Conservation (phyloP, 805 yeast species). For the Jamesozyma spencerorum region DNA sequence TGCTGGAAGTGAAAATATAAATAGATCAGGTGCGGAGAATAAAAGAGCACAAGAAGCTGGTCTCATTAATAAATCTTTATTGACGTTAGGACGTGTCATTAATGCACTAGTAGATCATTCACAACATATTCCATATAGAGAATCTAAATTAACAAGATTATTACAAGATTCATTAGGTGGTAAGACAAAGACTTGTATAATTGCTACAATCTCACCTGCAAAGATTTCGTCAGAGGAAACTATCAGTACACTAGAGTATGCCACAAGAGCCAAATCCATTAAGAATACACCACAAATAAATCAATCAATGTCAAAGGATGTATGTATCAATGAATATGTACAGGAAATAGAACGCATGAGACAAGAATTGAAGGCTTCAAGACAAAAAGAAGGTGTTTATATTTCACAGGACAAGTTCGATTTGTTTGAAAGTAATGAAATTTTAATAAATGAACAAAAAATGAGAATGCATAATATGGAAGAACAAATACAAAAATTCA, state of each 20-base stretch:
- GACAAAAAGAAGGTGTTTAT: conserved; percentile 59
- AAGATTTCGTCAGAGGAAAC: conserved; percentile 65
- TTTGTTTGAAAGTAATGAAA: conserved; percentile 38
- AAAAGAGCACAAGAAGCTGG: conserved; percentile 90
- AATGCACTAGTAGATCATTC: conserved; percentile 57
- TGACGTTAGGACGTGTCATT: conserved; percentile 81
- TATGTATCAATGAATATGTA: conserved; percentile 44
- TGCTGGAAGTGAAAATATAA: conserved; percentile 87
- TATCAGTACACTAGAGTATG: conserved; percentile 72
- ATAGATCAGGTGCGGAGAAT: conserved; percentile 73
- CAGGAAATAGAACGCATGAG: conserved; percentile 47
- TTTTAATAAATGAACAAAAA: conserved; percentile 43
- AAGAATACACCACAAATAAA: conserved; percentile 58
- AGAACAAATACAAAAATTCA: conserved; percentile 36
- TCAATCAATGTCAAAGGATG: conserved; percentile 49
- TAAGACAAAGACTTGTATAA: conserved; percentile 67
- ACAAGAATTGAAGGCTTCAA: conserved; percentile 52
- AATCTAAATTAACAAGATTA: conserved; percentile 69
- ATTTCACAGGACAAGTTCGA: conserved; percentile 39
- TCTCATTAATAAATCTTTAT: conserved; percentile 71
- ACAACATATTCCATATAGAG: conserved; percentile 74
- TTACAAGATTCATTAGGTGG: conserved; percentile 83
- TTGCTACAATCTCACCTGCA: conserved; percentile 79
- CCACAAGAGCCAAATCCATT: conserved; percentile 71
- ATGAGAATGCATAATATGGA: conserved; percentile 40